Base-by-base conservation (phyloP, 2,329 filamentous ascomycete genomes). In the Epichloe sylvatica region DNA sequence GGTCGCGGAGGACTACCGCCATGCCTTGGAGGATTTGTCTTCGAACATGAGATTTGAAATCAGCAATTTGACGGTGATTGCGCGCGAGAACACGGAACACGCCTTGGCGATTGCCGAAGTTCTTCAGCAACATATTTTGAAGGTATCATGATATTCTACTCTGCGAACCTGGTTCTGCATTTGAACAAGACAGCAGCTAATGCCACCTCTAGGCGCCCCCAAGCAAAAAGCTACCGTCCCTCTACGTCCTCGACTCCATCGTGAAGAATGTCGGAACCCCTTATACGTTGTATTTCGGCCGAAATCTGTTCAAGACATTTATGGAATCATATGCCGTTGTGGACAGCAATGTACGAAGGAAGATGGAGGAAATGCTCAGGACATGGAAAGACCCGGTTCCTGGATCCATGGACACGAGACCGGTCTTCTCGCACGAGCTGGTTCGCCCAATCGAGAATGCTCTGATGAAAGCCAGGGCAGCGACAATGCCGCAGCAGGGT, bases 181-280 rank as follows among this genome's bases (percentile, higher is more conserved):
- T 8, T 23, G 30, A 23, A 15, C 15, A 37, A 30, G 38, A 30
- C 17, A 30, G 25, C 8, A 40, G 60, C 73, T 77, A 59, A 77
- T 61, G 53, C 51, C 42, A 38, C 8, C 6, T 40, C 56, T 68
- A 98, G 92, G 87, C 85, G 49, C 80, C 88, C 43, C 89, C 92
- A 38, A 77, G 81, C 53, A 90, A 89, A 66, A 98, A 97, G 63
- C 74, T 98, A 3, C 90, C 92, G 17, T 88, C 92, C n/a, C 76
- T 98, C 30, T 98, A 97, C 69, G 87, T 98, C 56, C 83, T 98
- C 62, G 92, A 98, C 69, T 97, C 91, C 15, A 91, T 98, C 53
- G 90, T 94, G 63, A 98, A 98, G 69, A 97, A 98, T 72, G 89
- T 98, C 54, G 92, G 92, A 53, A 96, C 91, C 1, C 92, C 92